phyloP scores from a whole-genome alignment of 2,329 filamentous ascomycete species.

The Alternaria tenuissima region DNA sequence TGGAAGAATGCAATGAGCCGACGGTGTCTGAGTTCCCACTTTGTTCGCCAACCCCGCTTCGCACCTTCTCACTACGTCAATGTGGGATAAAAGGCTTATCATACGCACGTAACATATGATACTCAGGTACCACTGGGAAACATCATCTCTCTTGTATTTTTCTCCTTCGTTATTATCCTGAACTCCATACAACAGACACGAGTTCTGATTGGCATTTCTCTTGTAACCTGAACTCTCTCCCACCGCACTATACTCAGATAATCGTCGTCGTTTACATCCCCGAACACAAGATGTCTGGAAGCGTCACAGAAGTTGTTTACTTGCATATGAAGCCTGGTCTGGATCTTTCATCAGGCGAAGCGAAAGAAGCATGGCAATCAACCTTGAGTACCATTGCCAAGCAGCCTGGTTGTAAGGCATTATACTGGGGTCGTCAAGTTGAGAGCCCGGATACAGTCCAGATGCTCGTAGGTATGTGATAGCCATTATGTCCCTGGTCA shows the following conservation, averaged over 20 bases:
- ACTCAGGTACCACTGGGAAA: background rate
- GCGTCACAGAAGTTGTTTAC: constrained; percentile 52
- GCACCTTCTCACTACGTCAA: background rate
- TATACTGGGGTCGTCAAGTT: constrained; percentile 50
- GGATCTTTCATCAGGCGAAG: constrained; percentile 33
- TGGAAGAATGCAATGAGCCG: too few species aligned
- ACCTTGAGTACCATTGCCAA: constrained; percentile 45
- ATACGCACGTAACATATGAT: background rate
- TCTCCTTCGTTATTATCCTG: background rate
- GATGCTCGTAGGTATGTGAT: constrained; percentile 52
- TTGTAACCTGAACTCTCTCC: background rate
- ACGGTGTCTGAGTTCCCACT: background rate
- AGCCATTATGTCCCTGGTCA: constrained; percentile 26
- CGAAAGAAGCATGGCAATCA: constrained; percentile 42
- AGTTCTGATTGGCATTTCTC: background rate
- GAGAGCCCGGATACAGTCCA: constrained; percentile 51
- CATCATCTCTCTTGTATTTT: background rate
- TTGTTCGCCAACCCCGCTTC: background rate
- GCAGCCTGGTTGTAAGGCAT: constrained; percentile 48
- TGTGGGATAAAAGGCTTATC: background rate
- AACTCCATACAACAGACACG: background rate
- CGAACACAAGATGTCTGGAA: constrained; percentile 27
- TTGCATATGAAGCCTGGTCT: constrained; percentile 50
- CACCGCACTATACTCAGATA: background rate
- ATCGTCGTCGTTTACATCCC: background rate